Evolutionary conservation across 495 filamentous ascomycete genomes (phyloP), one percentile per base, ranked within the genome.

Genomic region (Podospora sp.): DNA sequence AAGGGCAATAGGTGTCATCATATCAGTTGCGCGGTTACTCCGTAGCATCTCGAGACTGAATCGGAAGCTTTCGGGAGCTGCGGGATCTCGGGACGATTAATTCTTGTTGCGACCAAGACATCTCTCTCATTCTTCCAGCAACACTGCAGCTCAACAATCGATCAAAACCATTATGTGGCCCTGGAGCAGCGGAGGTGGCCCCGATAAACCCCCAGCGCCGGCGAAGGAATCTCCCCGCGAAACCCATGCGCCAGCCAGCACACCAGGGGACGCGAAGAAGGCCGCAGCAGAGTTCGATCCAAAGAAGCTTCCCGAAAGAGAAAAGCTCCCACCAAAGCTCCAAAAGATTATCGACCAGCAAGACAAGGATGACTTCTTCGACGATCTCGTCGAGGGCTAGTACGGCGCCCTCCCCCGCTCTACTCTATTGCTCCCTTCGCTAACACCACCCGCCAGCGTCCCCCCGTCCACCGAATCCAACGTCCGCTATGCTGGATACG

Each of bases 401-500:
- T 96, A 87, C 67, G 93, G 90, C 14, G 0, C 14, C 21, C 18
- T 33, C 60, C 40, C 12, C 29, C 6, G 33, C 55, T 24, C 12
- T 35, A 27, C 71, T 65, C 2, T 21, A 4, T 51, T 24, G 29
- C 29, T 33, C 65, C 21, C 65, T n/a, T 24, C 24, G 52, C 65
- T 63, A 26, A 69, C 65, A 22, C 75, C 65, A 68, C 62, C 56
- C 51, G 60, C 60, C 70, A 96, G 93, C 76, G 89, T 86, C 21
- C 83, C 88, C 25, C 88, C 96, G 67, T 89, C 92, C 7, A 98
- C 93, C 51, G 91, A 97, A 58, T 90, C 89, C 68, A 87, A 88
- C 69, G 81, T 93, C 75, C 92, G 95, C 69, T 99, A 97, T 77
- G 95, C 94, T 58, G 95, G 91, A 71, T 98, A 99, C 81, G 92